A percentile compares a stretch with the other conserved stretches of the same genome.
phyloP scores from a whole-genome alignment of 2,329 filamentous ascomycete genomes.

The Harringtonia aguacate region DNA sequence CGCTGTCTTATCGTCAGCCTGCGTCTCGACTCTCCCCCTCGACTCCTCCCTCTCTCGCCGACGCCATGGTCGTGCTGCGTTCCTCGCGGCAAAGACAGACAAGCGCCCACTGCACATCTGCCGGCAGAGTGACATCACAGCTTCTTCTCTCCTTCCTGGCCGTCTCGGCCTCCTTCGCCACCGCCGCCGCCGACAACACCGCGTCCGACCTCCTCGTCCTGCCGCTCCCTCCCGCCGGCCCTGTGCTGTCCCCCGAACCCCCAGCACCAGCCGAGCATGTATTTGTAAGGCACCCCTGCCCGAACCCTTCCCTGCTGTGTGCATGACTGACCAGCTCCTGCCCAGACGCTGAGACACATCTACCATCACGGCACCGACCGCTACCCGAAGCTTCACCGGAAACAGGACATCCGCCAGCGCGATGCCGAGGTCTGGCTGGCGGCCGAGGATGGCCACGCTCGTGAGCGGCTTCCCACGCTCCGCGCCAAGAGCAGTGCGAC shows the following conservation, averaged over 20 bases:
- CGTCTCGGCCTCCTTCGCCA: conserved; percentile 31
- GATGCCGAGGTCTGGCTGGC: conserved; percentile 52
- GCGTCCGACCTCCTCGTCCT: conserved; percentile 31
- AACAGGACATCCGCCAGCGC: conserved; percentile 54
- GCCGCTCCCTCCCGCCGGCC: conserved; percentile 27
- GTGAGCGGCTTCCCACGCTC: conserved; percentile 41
- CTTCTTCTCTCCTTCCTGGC: conserved; percentile 59
- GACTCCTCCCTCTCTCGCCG: not conserved
- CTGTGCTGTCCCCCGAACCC: conserved; percentile 30
- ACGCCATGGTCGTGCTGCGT: conserved; percentile 14
- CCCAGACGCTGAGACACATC: conserved; percentile 67
- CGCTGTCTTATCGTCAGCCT: not conserved
- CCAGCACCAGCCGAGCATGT: conserved; percentile 42
- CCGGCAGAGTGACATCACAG: conserved; percentile 51
- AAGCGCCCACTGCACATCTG: conserved; percentile 36
- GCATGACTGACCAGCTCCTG: conserved; percentile 5
- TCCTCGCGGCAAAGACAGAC: conserved; percentile 12
- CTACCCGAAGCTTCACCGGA: conserved; percentile 67
- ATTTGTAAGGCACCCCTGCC: conserved; percentile 32
- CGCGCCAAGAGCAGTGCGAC: conserved; percentile 52
- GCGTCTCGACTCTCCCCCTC: not conserved
- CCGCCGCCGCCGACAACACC: conserved; percentile 18
- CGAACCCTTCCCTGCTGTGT: conserved; percentile 1
- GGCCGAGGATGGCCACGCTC: conserved; percentile 44
- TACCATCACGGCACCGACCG: conserved; percentile 81